Base-by-base conservation (phyloP, 2,329 filamentous ascomycete species). In the Xylariaceae sp. region DNA sequence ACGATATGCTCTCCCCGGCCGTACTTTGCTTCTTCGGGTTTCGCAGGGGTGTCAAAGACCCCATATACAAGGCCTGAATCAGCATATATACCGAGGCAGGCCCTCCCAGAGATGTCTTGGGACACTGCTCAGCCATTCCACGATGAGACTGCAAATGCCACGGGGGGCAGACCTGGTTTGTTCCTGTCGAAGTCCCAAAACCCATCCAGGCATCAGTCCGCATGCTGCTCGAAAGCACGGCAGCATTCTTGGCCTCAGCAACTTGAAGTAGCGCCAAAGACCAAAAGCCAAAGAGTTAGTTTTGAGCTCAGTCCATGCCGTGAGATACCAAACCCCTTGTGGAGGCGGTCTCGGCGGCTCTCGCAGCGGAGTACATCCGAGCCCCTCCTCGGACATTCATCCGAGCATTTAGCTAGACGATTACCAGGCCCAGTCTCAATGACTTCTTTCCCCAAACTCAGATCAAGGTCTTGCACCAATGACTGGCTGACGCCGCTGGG, bases 31-130 rank as follows among this genome's bases (percentile, higher is more conserved):
- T 40, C 40, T 7, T 23, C 43, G 5, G 28, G 41, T 18, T 36
- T 27, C 29, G 38, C 36, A 7, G 43, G 27, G 3, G 18, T n/a
- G 36, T 11, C 21, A 34, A 15, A 15, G 14, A 21, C 27, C 16
- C 31, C 26, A 12, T 17, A 28, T 6, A 31, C 41, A 28, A 18
- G 21, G 7, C 28, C 43, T 9, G 54, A 48, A 40, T 41, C 52
- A 6, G 59, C 54, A 6, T 54, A 46, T 19, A 51, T 60, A 36
- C 57, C 57, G 13, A 55, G 55, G 24, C 56, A 57, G 28, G 59
- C 57, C 27, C 50, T 60, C n/a, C 58, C 55, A 14, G 54, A 60
- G 33, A 50, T 59, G 27, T 50, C 51, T 31, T 60, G 52, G 58
- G 48, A 39, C 8, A 36, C 49, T 11, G 40, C 43, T 26, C 44